These are phyloP conservation scores for Cucumis cinereus DNA, from an alignment of 306 rosid genomes.

Conservation along the genomic window DNA sequence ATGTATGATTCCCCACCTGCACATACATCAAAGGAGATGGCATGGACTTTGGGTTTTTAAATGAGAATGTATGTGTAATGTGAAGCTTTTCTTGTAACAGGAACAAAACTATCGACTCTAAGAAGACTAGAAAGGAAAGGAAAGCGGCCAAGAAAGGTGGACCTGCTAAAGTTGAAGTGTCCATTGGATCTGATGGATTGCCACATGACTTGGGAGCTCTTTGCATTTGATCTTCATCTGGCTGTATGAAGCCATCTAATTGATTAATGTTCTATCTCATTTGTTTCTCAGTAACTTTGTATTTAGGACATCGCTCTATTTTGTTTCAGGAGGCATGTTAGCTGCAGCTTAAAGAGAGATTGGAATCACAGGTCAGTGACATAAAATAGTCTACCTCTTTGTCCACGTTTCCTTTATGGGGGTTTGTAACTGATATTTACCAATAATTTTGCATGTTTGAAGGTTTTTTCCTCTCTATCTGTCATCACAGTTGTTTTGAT, in stretches of 20 bases:
- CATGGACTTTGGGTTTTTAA: background rate
- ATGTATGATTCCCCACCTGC: constrained; percentile 30
- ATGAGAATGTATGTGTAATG: constrained; percentile 9
- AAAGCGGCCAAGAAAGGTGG: constrained; percentile 41
- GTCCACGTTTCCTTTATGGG: background rate
- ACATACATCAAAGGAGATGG: background rate
- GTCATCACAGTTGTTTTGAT: background rate
- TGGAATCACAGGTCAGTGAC: background rate
- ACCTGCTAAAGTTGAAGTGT: constrained; percentile 16
- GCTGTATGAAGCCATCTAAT: background rate
- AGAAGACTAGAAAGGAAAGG: constrained; percentile 38
- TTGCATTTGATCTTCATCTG: constrained; percentile 42
- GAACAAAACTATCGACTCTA: constrained; percentile 36
- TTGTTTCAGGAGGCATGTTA: background rate
- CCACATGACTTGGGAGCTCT: constrained; percentile 77
- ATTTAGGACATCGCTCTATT: background rate
- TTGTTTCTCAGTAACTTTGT: background rate
- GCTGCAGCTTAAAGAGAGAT: background rate
- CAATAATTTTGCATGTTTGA: background rate
- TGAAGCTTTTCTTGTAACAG: constrained; percentile 30
- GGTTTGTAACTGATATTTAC: background rate
- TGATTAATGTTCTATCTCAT: background rate
- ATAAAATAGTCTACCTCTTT: background rate
- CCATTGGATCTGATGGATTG: constrained; percentile 25
- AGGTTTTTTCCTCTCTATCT: background rate